phyloP scores from a whole-genome alignment of 495 filamentous ascomycete species.

The Hypoxylon fragiforme region DNA sequence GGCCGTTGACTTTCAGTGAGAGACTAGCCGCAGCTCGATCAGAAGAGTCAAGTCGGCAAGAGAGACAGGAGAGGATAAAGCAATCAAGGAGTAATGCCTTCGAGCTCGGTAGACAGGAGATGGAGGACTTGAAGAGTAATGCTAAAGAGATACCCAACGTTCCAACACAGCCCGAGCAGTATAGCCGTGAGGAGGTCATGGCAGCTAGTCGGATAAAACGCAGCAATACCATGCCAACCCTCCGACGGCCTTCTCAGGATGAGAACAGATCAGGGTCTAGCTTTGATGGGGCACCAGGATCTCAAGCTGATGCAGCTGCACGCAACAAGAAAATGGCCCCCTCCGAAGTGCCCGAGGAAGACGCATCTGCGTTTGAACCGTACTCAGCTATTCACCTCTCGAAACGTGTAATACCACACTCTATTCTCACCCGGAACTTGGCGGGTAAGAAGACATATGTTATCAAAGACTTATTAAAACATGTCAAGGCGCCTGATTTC shows the following conservation, averaged over 20 bases:
- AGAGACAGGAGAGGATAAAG: conserved; percentile 57
- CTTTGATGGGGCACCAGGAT: conserved; percentile 9
- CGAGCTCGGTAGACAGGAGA: conserved; percentile 63
- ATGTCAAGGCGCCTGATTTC: conserved; percentile 82
- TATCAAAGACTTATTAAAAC: conserved; percentile 80
- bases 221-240: conserved; percentile 56
- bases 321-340: conserved; percentile 18
- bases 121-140: conserved; percentile 65
- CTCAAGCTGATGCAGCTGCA: conserved; percentile 24
- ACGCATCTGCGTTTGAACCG: conserved; percentile 68
- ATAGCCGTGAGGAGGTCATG: conserved; percentile 67
- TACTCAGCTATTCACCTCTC: conserved; percentile 85
- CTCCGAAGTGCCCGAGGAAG: conserved; percentile 41
- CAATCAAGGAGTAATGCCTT: conserved; percentile 71
- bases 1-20: conserved; percentile 81
- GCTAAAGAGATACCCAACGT: conserved; percentile 58
- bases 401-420: conserved; percentile 83
- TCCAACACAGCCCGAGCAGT: conserved; percentile 53
- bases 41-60: conserved; percentile 59
- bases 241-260: conserved; percentile 37
- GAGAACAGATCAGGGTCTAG: conserved; percentile 20
- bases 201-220: conserved; percentile 48
- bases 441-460: conserved; percentile 73
- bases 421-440: conserved; percentile 72
- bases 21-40: conserved; percentile 69